Evolutionary conservation across 2,329 filamentous ascomycete species (phyloP), one percentile per base, ranked within the genome.

Genomic region (Exutisphaerella laricina): DNA sequence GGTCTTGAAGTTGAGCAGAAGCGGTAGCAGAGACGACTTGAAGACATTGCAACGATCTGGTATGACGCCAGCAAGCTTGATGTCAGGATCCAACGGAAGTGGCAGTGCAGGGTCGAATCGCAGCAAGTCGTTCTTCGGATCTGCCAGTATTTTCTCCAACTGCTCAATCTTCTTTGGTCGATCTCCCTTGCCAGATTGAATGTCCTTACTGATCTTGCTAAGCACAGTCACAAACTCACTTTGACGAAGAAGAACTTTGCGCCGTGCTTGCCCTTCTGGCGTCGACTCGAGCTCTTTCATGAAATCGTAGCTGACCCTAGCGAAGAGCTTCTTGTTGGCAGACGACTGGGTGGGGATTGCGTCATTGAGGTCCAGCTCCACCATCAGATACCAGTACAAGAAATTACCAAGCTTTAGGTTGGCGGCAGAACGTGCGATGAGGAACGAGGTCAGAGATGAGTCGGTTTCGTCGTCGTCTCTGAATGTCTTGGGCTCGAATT

Each of bases 341-440:
- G 55, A 47, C 3, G 57, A 39, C 55, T 89, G 86, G 31, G 88
- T 84, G 3, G 80, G 79, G 4, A 47, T 40, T 13, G 55, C 49
- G 6, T 60, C 54, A 62, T 96, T 90, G 55, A 51, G 39, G 23
- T 94, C 88, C 55, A 89, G 94, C 67, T 98, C 94, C 1, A 98
- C 92, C 82, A 96, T 96, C 2, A 98, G 74, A 64, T 97, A 98
- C 92, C 92, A 98, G 64, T 96, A 87, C 41, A 98, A 79, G 66
- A 94, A 95, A 62, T 94, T 98, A 21, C 90, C 92, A 1, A 98
- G 75, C 46, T 85, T 83, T 58, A 96, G 86, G 59, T 94, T 97
- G 49, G 83, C 80, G 10, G 86, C 84, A 3, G 92, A 94, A 25
- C 92, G 79, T 1, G 85, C 80, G 43, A 98, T 92, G 3, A 98